Conservation (phyloP, 2,329 filamentous ascomycete species). For the Peltaster fructicola region DNA sequence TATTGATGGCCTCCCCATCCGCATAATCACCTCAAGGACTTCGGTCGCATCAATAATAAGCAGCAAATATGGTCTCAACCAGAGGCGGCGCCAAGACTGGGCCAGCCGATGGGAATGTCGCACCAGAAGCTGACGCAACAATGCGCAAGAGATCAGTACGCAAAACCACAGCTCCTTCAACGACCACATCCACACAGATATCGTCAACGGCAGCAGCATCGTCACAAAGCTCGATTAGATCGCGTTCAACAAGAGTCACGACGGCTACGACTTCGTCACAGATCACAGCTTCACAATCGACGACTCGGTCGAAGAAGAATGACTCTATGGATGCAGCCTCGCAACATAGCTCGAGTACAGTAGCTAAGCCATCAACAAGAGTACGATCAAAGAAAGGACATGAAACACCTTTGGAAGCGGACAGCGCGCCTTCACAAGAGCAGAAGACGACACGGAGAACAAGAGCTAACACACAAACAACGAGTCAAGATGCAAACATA, state of each 20-base stretch:
- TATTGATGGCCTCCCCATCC: no score
- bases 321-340: constrained; percentile 3
- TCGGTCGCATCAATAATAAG: no score
- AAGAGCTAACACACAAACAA: constrained; percentile 1
- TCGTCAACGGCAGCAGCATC: no score
- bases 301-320: constrained; percentile 5
- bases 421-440: constrained; percentile 2
- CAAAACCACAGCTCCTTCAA: constrained; percentile 12
- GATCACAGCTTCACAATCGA: constrained; percentile 7
- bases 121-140: constrained; percentile 5
- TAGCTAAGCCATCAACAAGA: constrained; percentile 1
- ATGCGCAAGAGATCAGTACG: constrained; percentile 20
- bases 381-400: constrained; percentile 4
- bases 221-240: constrained; percentile 7
- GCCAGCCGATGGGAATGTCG: constrained; percentile 7
- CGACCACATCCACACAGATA: constrained; percentile 4
- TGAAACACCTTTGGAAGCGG: constrained; percentile 2
- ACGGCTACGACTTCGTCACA: constrained; percentile 3
- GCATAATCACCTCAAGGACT: no score
- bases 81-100: constrained; percentile 13
- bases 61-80: constrained; percentile 19
- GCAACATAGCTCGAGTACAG: constrained; percentile 4
- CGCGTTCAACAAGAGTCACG: constrained; percentile 9
- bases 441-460: constrained; percentile 1
- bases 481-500: constrained; percentile 3